Conservation (phyloP, 2,329 filamentous ascomycete genomes). For the Xylariaceae sp. region DNA sequence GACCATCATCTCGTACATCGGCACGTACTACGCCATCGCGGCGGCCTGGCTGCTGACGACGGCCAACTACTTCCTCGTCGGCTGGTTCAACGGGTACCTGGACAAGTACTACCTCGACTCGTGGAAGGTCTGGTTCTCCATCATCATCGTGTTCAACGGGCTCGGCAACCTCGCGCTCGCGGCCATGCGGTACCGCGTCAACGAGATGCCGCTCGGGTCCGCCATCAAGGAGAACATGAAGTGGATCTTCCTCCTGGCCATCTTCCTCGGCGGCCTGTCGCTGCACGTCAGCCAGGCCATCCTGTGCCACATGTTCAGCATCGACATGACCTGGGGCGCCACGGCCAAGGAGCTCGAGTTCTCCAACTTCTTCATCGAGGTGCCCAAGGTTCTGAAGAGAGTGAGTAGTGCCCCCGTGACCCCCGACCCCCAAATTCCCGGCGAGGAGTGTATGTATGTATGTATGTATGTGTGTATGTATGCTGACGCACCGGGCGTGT, state of each 20-base stretch:
- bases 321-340: constrained; percentile 80
- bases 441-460: too few species aligned
- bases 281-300: constrained; percentile 76
- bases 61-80: constrained; percentile 64
- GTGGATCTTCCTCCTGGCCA: constrained; percentile 65
- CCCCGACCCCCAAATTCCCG: constrained; percentile 30
- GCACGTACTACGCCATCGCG: constrained; percentile 64
- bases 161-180: constrained; percentile 67
- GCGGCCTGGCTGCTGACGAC: constrained; percentile 59
- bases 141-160: constrained; percentile 70
- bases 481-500: constrained; percentile 2
- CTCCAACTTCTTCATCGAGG: constrained; percentile 78
- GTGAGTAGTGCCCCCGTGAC: constrained; percentile 42
- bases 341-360: constrained; percentile 77
- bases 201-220: constrained; percentile 52
- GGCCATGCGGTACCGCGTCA: constrained; percentile 64
- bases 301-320: constrained; percentile 74
- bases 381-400: constrained; percentile 68
- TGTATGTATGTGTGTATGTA: too few species aligned
- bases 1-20: constrained; percentile 52
- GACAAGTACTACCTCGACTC: constrained; percentile 62
- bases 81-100: constrained; percentile 61
- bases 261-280: constrained; percentile 76
- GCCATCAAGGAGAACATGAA: constrained; percentile 59
- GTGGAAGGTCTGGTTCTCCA: constrained; percentile 73